Evolutionary conservation across 768 basidiomycete species (phyloP).

Genomic region (Lactifluus rugatus): DNA sequence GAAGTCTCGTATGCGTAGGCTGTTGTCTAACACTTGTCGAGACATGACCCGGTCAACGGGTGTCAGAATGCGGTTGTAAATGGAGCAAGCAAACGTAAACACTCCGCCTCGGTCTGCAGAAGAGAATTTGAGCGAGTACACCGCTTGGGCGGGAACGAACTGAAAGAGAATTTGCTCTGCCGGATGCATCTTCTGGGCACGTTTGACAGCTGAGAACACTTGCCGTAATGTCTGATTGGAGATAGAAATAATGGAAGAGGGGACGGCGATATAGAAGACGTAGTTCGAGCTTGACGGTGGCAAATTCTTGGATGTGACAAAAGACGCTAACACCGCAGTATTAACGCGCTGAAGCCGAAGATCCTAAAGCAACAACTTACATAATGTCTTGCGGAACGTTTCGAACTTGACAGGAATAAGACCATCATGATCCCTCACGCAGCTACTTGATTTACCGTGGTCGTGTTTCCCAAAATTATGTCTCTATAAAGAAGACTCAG

Average conservation of each 20-base stretch:
- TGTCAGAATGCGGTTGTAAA: conserved; percentile 63
- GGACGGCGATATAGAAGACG: conserved; percentile 62
- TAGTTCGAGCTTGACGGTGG: conserved; percentile 32
- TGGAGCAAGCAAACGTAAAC: conserved; percentile 45
- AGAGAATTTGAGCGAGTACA: conserved; percentile 40
- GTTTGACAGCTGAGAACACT: conserved; percentile 53
- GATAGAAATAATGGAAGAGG: conserved; percentile 49
- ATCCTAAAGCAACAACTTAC: conserved; percentile 28
- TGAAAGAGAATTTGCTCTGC: conserved; percentile 53
- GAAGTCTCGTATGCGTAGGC: conserved; percentile 34
- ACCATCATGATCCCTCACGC: conserved; percentile 45
- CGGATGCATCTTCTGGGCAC: conserved; percentile 38
- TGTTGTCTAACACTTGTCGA: conserved; percentile 36
- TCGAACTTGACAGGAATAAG: conserved; percentile 58
- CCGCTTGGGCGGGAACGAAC: conserved; percentile 57
- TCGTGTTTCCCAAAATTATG: conserved; percentile 51
- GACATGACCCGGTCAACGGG: conserved; percentile 54
- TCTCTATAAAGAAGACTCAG: conserved; percentile 32
- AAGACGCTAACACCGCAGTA: conserved; percentile 33
- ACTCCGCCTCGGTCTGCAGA: conserved; percentile 34
- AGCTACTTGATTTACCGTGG: conserved; percentile 40
- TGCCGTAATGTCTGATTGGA: conserved; percentile 61
- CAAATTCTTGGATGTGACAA: conserved; percentile 33
- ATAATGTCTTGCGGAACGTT: conserved; percentile 56
- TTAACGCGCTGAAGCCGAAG: not conserved